phyloP scores from a whole-genome alignment of 2,329 filamentous ascomycete species.

The Alternaria sp. region DNA sequence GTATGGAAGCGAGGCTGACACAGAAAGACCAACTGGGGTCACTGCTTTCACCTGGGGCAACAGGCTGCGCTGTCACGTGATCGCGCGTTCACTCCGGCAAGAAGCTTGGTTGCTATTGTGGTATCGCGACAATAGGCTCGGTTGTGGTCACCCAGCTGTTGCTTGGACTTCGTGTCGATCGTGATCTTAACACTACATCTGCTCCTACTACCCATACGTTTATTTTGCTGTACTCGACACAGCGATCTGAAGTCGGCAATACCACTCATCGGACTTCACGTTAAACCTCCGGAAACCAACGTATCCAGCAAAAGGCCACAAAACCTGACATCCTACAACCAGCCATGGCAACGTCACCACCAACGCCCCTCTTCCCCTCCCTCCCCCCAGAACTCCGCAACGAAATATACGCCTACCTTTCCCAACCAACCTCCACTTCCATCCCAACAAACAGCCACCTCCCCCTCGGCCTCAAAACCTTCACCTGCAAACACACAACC shows the following conservation, averaged over 20 bases:
- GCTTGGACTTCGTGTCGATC: not conserved
- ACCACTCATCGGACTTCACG: not conserved
- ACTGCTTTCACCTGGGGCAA: slow-evolving; percentile 11
- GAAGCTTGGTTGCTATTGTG: not conserved
- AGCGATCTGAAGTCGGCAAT: not conserved
- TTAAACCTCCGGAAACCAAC: not conserved
- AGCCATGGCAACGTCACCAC: slow-evolving; percentile 1
- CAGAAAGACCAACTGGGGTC: slow-evolving; percentile 12
- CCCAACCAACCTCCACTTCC: not conserved
- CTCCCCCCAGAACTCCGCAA: slow-evolving; percentile 42
- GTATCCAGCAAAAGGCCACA: not conserved
- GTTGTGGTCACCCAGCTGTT: slow-evolving; percentile 17
- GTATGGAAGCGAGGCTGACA: slow-evolving; percentile 15
- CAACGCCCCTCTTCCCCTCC: slow-evolving; percentile 25
- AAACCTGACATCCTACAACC: not conserved
- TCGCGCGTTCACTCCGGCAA: slow-evolving; percentile 4
- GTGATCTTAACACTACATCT: not conserved
- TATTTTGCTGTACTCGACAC: not conserved
- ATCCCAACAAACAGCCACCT: slow-evolving; percentile 15
- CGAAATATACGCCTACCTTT: slow-evolving; percentile 35
- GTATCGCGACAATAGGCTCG: slow-evolving; percentile 1
- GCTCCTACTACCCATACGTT: not conserved
- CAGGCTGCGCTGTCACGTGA: slow-evolving; percentile 20
- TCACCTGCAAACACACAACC: slow-evolving; percentile 32
- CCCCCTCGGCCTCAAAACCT: slow-evolving; percentile 31